Evolutionary conservation across 495 filamentous ascomycete species (phyloP), one percentile per base, ranked within the genome.

Genomic region (Talaromyces trachyspermus): DNA sequence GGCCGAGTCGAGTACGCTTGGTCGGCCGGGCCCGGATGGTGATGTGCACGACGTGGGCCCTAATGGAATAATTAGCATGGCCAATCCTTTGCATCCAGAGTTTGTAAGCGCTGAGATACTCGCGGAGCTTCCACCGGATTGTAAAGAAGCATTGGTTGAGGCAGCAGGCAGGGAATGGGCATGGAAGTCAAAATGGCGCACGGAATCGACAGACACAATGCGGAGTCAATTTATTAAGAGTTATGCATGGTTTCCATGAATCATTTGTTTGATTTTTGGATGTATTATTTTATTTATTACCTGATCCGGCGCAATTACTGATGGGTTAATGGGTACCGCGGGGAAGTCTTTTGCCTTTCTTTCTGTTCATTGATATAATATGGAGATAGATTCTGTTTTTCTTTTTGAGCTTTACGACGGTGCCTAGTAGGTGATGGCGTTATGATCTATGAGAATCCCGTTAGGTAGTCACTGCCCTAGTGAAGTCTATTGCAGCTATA

Each of bases 121-220:
- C 27, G 79, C 74, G 8, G 70, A 84, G 52, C 69, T 95, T 22
- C 87, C 86, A 0, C 59, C 76, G 2, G 84, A 89, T 43, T 88
- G 85, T 65, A 78, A 81, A 29, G 62, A 70, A 24, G 82, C 85
- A 0, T 86, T 94, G 32, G 59, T 86, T 14, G 66, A 77, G 25
- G 80, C 86, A 2, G 64, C 80, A 11, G 59, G 67, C 8, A 63
- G 66, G 17, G 86, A 94, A 55, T 62, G 59, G 36, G 63, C 73
- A 37, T 95, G 89, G 89, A 89, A 87, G 64, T 63, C 60, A 12
- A 74, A 63, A 22, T 92, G 86, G 86, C 72, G 72, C 25, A 72
- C 72, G 2, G 89, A 94, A 60, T 63, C 59, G 5, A 52, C 62
- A 4, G 75, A 77, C 49, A 71, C 68, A 7, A 45, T 63, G 26